phyloP scores from a whole-genome alignment of 129 eudicot species.

The Gnaphalium uliginosum region DNA sequence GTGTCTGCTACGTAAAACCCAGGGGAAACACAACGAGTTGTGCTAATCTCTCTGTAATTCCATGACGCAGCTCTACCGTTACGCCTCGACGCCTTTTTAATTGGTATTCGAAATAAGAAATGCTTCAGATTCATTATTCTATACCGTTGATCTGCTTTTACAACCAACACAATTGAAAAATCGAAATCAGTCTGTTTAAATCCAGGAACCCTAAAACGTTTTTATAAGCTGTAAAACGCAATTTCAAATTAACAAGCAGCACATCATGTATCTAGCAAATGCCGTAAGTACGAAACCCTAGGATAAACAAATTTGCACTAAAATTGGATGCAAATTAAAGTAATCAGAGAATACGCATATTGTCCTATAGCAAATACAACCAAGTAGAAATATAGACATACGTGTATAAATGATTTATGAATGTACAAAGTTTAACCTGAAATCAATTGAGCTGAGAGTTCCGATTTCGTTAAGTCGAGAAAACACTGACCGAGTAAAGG shows the following conservation, averaged over 20 bases:
- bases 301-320: not conserved
- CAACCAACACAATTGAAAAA: not conserved
- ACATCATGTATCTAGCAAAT: not conserved
- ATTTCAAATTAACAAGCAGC: not conserved
- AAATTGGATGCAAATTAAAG: not conserved
- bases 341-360: not conserved
- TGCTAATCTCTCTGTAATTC: constrained; percentile 35
- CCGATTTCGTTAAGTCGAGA: constrained; percentile 11
- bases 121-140: constrained; percentile 52
- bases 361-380: not conserved
- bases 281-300: not conserved
- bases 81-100: constrained; percentile 35
- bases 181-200: constrained; percentile 14
- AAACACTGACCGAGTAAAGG: constrained; percentile 19
- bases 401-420: not conserved
- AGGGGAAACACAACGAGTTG: constrained; percentile 23
- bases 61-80: constrained; percentile 33
- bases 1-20: not conserved
- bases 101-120: constrained; percentile 40
- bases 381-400: not conserved
- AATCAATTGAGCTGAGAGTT: not conserved
- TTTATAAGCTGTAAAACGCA: not conserved
- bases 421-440: constrained; percentile 12
- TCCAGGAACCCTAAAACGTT: constrained; percentile 11
- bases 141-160: constrained; percentile 18